A percentile compares a stretch with the other conserved stretches of the same genome.
Conservation (phyloP, 2,329 filamentous ascomycete genomes). For the Colletotrichum cuscutae region DNA sequence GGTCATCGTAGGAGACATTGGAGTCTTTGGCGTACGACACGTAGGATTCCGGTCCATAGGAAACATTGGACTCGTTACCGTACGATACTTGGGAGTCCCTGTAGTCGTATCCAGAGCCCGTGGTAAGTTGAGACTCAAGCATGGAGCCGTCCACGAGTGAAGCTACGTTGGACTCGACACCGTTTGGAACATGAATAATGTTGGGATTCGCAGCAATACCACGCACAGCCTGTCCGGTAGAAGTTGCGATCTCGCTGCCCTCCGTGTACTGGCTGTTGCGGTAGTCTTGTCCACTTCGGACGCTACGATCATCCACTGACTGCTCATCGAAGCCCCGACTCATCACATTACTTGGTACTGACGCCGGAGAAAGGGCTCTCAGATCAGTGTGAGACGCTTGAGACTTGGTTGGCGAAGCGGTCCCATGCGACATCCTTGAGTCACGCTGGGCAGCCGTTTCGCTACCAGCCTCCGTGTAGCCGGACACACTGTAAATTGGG, state of each 20-base stretch:
- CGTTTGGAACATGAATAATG: constrained; percentile 77
- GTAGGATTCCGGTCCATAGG: constrained; percentile 39
- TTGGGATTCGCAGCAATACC: constrained; percentile 79
- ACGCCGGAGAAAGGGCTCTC: constrained; percentile 61
- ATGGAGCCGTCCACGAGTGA: constrained; percentile 84
- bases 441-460: constrained; percentile 67
- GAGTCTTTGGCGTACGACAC: constrained; percentile 47
- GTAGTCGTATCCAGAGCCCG: constrained; percentile 51
- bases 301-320: constrained; percentile 63
- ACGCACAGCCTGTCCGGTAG: constrained; percentile 76
- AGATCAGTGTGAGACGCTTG: constrained; percentile 51
- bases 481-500: constrained; percentile 92
- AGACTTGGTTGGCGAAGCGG: constrained; percentile 68
- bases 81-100: constrained; percentile 31
- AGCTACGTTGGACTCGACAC: constrained; percentile 89
- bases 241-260: constrained; percentile 67
- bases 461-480: constrained; percentile 78
- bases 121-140: constrained; percentile 75
- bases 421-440: constrained; percentile 61
- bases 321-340: constrained; percentile 65
- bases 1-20: constrained; percentile 46
- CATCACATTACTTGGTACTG: constrained; percentile 62
- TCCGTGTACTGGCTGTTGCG: constrained; percentile 61
- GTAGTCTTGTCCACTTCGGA: constrained; percentile 66
- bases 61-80: constrained; percentile 57